Conservation (phyloP, 2,329 filamentous ascomycete genomes). For the Penicillium digitatum region DNA sequence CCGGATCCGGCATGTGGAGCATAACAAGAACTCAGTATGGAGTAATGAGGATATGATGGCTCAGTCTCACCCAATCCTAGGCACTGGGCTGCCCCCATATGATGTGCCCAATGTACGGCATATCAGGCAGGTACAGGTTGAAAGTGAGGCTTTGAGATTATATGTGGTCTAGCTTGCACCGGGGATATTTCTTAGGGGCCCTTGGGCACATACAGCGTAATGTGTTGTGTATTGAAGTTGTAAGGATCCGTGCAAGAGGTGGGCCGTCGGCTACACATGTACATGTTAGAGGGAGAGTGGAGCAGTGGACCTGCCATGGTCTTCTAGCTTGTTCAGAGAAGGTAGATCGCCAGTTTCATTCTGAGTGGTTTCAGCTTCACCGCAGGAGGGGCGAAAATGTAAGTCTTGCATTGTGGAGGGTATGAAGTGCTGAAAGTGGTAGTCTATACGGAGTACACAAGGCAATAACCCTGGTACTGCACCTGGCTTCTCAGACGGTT, state of each 20-base stretch:
- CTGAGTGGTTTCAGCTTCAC: constrained; percentile 9
- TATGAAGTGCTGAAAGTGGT: neutral
- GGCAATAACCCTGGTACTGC: neutral
- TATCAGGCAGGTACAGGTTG: constrained; percentile 7
- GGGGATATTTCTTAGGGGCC: neutral
- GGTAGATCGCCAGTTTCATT: constrained; percentile 7
- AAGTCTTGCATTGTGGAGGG: neutral
- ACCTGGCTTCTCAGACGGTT: neutral
- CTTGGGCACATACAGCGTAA: constrained; percentile 6
- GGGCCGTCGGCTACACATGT: neutral
- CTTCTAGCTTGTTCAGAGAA: constrained; percentile 9
- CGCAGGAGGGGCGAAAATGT: neutral
- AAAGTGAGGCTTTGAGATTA: constrained; percentile 13
- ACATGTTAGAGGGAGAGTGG: neutral
- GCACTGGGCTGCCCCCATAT: neutral
- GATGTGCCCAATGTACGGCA: constrained; percentile 11
- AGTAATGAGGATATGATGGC: neutral
- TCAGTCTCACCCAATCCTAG: constrained; percentile 2
- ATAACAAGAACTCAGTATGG: neutral
- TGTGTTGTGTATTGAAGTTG: neutral
- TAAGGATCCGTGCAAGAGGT: constrained; percentile 1
- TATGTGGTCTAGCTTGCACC: neutral
- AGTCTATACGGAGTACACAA: neutral
- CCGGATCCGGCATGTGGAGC: constrained; percentile 2
- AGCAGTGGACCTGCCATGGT: constrained; percentile 4